Base-by-base conservation (phyloP, 1,284 basidiomycete genomes). In the Cryptococcus sp. region DNA sequence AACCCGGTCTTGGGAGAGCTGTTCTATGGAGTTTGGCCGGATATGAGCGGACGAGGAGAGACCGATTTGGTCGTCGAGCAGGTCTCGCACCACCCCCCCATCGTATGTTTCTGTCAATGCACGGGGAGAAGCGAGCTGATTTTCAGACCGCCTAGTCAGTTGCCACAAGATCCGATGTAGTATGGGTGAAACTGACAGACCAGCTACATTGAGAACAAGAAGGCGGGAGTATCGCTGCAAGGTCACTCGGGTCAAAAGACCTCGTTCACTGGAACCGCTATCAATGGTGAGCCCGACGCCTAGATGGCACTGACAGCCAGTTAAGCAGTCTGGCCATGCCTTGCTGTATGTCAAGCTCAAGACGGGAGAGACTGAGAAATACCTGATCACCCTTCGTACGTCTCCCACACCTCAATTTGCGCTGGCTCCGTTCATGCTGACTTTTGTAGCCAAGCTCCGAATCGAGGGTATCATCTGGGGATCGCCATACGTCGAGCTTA, bases 231-330 rank as follows among this genome's bases (percentile, higher is more conserved):
- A 47, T 74, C 79, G 38, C 80, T 97, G 48, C 82, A 83, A 44
- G 94, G 94, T 21, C 91, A 97, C 73, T 92, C 84, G 59, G 94
- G 89, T 7, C 94, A 98, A 75, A 97, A 97, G 82, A 97, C 94
- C 6, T 74, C 75, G 21, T 82, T 82, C 72, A 78, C 76, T 32
- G 76, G 76, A 22, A 76, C 79, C 7, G 83, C 84, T 54, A 97
- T 97, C 72, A 83, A 84, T 54, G 80, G 84, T 84, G 60, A 51
- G 80, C 74, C 9, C 16, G 23, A 14, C 25, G 2, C 9, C 11
- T 24, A 12, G 43, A n/a, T 18, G 26, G 10, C 14, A 26, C 42
- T 53, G 36, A 50, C 22, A 22, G 32, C 21, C 51, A 74, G 94
- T 98, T 47, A 92, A 89, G 74, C 94, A 98, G 74, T 86, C 97